Base-by-base conservation (phyloP, 768 basidiomycete genomes). In the Rhizopogon vulgaris region DNA sequence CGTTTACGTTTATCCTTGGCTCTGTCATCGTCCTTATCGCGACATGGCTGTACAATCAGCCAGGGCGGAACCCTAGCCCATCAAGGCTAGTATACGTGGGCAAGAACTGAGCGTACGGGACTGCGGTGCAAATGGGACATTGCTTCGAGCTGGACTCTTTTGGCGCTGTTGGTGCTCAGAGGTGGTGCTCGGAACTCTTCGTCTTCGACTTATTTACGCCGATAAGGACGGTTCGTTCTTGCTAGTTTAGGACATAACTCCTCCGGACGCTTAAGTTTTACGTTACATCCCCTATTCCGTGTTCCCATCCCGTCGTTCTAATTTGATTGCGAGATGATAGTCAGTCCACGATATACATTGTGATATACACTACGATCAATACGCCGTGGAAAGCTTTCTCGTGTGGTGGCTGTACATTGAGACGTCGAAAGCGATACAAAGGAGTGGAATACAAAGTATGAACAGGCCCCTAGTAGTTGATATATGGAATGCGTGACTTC, bases 11-110 rank as follows among this genome's bases (percentile, higher is more conserved):
- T 66, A 69, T 94, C 57, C 73, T 94, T 39, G 94, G 94, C 36
- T 85, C 90, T 0, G 73, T 78, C 34, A 78, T 90, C 58, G 95
- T 97, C 42, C 80, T 97, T 38, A 77, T 81, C 52, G 87, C 93
- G 12, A 97, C 94, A 2, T 94, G 88, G 84, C 73, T 94, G 54
- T 98, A 96, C 73, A 95, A 94, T 65, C 83, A 86, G 55, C 90
- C 67, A 18, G 58, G 38, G 48, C 68, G 66, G 22, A 74, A 38
- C 65, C 72, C 50, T 62, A 69, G 48, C 65, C 27, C 65, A 4
- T 59, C 63, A 38, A 61, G 67, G 38, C 38, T 60, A 10, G 55
- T 58, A 34, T 70, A 68, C 57, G 60, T 62, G 10, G 56, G 60
- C 45, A 68, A 68, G 48, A 55, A 45, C 10, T 57, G 46, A 59